Conservation (phyloP, 2,329 filamentous ascomycete genomes). For the Nothopassalora personata region DNA sequence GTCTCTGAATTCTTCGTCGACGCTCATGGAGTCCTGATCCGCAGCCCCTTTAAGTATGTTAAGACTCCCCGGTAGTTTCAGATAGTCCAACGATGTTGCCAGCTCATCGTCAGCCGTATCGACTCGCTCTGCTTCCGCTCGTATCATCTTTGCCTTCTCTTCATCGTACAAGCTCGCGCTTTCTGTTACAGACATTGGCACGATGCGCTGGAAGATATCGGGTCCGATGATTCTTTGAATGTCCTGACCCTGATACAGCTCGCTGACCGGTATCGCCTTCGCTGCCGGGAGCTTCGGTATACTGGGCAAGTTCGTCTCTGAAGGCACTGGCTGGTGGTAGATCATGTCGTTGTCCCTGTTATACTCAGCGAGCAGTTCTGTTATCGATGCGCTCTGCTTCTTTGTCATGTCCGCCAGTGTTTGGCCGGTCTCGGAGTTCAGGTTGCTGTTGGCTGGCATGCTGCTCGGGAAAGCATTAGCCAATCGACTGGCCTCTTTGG, state of each 20-base stretch:
- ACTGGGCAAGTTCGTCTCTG: slow-evolving; percentile 71
- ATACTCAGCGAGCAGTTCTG: slow-evolving; percentile 71
- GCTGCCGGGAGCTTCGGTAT: slow-evolving; percentile 90
- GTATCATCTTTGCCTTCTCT: slow-evolving; percentile 92
- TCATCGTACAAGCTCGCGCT: slow-evolving; percentile 96
- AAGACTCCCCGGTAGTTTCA: slow-evolving; percentile 72
- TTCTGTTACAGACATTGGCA: slow-evolving; percentile 92
- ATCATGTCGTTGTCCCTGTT: slow-evolving; percentile 97
- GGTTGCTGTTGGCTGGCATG: slow-evolving; percentile 73
- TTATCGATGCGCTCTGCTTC: slow-evolving; percentile 71
- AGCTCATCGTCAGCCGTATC: slow-evolving; percentile 93
- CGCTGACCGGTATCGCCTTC: slow-evolving; percentile 94
- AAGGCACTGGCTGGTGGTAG: slow-evolving; percentile 87
- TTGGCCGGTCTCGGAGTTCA: slow-evolving; percentile 71
- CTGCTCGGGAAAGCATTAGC: slow-evolving; percentile 76
- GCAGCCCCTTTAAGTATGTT: slow-evolving; percentile 90
- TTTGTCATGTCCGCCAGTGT: slow-evolving; percentile 76
- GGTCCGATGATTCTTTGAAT: slow-evolving; percentile 95
- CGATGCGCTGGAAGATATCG: slow-evolving; percentile 93
- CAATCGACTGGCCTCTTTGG: slow-evolving; percentile 69
- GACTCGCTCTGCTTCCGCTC: slow-evolving; percentile 88
- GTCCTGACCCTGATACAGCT: slow-evolving; percentile 93
- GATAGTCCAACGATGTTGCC: slow-evolving; percentile 88
- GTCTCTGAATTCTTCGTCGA: slow-evolving; percentile 83
- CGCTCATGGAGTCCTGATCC: slow-evolving; percentile 74